phyloP scores from a whole-genome alignment of 148 eudicot species.

The Rhododendron simsii region DNA sequence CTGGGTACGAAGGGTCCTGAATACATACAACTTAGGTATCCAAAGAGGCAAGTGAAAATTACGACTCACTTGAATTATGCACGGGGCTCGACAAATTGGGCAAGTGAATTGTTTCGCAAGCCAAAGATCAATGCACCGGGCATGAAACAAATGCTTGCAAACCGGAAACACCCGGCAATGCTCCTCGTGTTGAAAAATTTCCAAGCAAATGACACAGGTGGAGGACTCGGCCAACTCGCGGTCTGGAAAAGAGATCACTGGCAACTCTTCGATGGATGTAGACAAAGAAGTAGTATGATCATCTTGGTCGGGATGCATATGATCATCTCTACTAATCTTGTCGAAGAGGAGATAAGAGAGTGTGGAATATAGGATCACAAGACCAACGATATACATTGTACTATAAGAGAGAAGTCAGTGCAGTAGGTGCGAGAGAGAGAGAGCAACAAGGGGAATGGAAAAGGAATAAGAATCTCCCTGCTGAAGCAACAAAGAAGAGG shows the following conservation, averaged over 20 bases:
- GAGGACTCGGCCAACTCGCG: neutral
- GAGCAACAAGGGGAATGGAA: neutral
- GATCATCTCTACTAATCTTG: neutral
- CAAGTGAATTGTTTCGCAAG: conserved; percentile 17
- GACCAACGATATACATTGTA: neutral
- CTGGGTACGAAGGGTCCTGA: too few species aligned
- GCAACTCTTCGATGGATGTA: conserved; percentile 20
- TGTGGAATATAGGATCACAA: conserved; percentile 20
- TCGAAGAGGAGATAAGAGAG: conserved; percentile 23
- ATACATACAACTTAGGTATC: too few species aligned
- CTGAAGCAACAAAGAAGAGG: neutral
- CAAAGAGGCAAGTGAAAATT: neutral
- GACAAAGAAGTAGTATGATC: neutral
- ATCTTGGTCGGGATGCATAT: neutral
- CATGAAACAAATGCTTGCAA: conserved; percentile 32
- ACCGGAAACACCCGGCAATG: conserved; percentile 20
- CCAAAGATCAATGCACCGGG: conserved; percentile 34
- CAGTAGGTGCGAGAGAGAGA: neutral
- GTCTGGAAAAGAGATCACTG: conserved; percentile 19
- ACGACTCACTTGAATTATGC: conserved; percentile 4
- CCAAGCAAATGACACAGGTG: conserved; percentile 30
- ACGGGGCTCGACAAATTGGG: conserved; percentile 28
- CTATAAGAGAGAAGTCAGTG: too few species aligned
- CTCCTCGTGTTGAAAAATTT: conserved; percentile 7
- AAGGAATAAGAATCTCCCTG: neutral